Conservation (phyloP, 176 grass and related monocot species). For the Cymbopogon citratus region DNA sequence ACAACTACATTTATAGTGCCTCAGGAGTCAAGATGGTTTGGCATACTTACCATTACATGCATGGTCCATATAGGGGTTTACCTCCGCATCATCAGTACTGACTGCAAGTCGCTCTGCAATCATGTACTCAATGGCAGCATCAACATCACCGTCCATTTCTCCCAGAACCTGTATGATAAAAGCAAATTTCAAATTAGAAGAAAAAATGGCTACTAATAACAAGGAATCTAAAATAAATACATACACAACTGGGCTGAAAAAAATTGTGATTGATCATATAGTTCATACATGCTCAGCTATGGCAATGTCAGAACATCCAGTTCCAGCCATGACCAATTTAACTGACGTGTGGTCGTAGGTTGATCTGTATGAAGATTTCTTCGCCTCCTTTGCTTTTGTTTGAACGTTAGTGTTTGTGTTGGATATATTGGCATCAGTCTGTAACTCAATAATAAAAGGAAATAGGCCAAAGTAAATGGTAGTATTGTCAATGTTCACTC, state of each 20-base stretch:
- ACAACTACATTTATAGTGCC: not conserved
- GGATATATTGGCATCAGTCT: constrained; percentile 63
- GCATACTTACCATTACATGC: constrained; percentile 19
- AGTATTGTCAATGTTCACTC: constrained; percentile 7
- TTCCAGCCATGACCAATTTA: constrained; percentile 73
- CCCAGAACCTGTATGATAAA: constrained; percentile 49
- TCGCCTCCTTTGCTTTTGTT: constrained; percentile 49
- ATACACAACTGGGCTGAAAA: constrained; percentile 2
- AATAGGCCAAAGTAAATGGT: not conserved
- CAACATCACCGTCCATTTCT: constrained; percentile 79
- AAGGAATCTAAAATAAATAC: not conserved
- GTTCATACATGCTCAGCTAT: constrained; percentile 55
- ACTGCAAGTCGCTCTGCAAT: constrained; percentile 38
- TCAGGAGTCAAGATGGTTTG: not conserved
- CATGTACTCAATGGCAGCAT: constrained; percentile 78
- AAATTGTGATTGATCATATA: constrained; percentile 18
- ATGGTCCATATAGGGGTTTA: constrained; percentile 30
- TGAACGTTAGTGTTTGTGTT: constrained; percentile 35
- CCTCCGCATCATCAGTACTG: constrained; percentile 32
- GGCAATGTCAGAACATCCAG: constrained; percentile 46
- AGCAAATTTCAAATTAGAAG: not conserved
- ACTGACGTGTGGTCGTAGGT: constrained; percentile 40
- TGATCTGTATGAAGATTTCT: constrained; percentile 37
- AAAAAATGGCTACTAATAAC: constrained; percentile 10
- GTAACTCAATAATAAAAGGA: constrained; percentile 16